A percentile compares a stretch with the other conserved stretches of the same genome.
These are phyloP conservation scores for Eimeria sp. DNA, from an alignment of 169 alveolate genomes.

Conservation along the genomic window DNA sequence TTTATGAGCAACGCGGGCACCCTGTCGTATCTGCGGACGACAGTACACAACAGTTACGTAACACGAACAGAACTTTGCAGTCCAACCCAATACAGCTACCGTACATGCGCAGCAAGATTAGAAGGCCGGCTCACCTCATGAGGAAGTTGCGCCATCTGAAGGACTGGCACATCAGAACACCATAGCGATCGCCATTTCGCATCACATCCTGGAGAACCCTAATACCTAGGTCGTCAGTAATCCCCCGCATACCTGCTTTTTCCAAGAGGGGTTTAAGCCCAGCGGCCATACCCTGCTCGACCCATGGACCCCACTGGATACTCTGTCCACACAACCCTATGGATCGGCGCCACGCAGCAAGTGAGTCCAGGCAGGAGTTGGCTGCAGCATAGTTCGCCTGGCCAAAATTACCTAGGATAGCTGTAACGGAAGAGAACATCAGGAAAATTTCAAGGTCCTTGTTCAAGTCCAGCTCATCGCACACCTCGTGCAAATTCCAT, in stretches of 20 bases:
- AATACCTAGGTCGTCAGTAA: slow-evolving; percentile 87
- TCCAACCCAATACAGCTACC: not conserved
- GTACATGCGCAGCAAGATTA: not conserved
- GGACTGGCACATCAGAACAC: slow-evolving; percentile 80
- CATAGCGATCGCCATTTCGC: slow-evolving; percentile 45
- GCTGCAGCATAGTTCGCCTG: slow-evolving; percentile 90
- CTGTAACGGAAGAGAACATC: slow-evolving; percentile 86
- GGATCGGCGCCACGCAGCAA: slow-evolving; percentile 84
- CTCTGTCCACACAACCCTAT: slow-evolving; percentile 84
- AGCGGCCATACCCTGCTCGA: slow-evolving; percentile 84
- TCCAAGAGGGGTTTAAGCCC: slow-evolving; percentile 82
- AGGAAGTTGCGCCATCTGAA: slow-evolving; percentile 83
- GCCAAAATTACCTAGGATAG: slow-evolving; percentile 88
- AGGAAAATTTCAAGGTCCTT: slow-evolving; percentile 80
- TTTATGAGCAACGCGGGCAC: slow-evolving; percentile 75
- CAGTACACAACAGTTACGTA: not conserved
- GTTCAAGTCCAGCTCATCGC: slow-evolving; percentile 64
- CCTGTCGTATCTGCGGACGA: slow-evolving; percentile 46
- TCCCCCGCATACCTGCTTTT: slow-evolving; percentile 87
- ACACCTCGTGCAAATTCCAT: slow-evolving; percentile 86
- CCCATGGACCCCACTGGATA: slow-evolving; percentile 91
- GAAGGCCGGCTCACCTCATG: slow-evolving; percentile 37
- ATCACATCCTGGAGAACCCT: slow-evolving; percentile 84
- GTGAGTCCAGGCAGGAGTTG: slow-evolving; percentile 85
- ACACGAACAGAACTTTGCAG: not conserved